Evolutionary conservation across 2,329 filamentous ascomycete species (phyloP), one percentile per base, ranked within the genome.

Genomic region (Zalaria sp.): DNA sequence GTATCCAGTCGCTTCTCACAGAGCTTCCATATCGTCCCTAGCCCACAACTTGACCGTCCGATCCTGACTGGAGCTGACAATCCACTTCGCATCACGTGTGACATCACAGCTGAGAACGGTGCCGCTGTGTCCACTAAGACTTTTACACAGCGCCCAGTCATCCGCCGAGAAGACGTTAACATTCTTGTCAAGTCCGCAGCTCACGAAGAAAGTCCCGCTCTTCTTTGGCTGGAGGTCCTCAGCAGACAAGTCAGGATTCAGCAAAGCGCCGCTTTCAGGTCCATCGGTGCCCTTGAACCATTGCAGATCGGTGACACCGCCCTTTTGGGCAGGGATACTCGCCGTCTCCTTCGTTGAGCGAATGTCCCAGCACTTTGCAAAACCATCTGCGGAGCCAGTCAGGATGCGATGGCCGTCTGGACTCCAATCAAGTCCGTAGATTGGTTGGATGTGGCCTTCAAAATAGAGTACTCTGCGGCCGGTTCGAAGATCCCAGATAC

Each of bases 291-390:
- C 89, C 60, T 91, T 93, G 66, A 82, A 96, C 86, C 91, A 96
- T 47, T 87, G 73, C 48, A 98, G 65, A 59, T 98, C 91, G 1
- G 87, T 91, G 5, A 98, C 88, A 29, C 91, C 83, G 49, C 86
- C 89, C 39, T 77, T 81, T 60, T 98, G 91, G 5, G 91, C 89
- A 38, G 89, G 91, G 37, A 98, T 82, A 11, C 83, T 84, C 8
- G 85, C 89, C 0, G 77, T 81, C 48, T 80, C 79, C 52, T 83
- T 76, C 38, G 96, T 88, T 53, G 91, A 89, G 37, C 91, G 79
- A 40, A 98, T 72, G 57, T 98, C 91, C 91, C 91, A 98, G 63
- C 89, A 95, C 62, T 95, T 96, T 55, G 94, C 79, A 75, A 91
- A 96, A 11, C 89, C 89, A 57, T 98, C 91, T 2, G 81, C 86